These are phyloP conservation scores for Hordeum marinum DNA, from an alignment of 176 grass and related monocot genomes.

Conservation along the genomic window DNA sequence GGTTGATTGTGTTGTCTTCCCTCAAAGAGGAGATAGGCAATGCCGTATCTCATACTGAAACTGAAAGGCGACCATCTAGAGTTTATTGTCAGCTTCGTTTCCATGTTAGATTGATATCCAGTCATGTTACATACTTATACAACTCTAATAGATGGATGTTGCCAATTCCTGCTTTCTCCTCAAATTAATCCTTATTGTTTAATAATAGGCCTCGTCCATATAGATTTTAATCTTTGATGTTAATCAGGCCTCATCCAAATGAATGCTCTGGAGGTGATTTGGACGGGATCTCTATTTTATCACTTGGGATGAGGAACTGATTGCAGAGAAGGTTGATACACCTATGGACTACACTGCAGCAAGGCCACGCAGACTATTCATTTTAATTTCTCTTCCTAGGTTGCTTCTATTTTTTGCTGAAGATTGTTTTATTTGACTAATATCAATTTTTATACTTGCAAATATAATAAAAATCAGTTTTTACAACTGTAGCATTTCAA, in stretches of 20 bases:
- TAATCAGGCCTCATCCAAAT: slow-evolving; percentile 80
- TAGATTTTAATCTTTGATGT: slow-evolving; percentile 4
- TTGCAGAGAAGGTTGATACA: slow-evolving; percentile 56
- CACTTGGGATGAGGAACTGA: no score
- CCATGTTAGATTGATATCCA: slow-evolving; percentile 12
- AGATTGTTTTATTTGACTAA: neutral
- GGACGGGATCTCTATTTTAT: slow-evolving; percentile 75
- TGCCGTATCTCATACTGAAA: slow-evolving; percentile 7
- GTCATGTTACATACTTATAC: slow-evolving; percentile 16
- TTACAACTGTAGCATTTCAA: neutral
- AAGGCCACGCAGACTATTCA: slow-evolving; percentile 39
- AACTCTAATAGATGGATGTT: neutral
- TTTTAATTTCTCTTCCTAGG: neutral
- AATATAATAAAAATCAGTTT: neutral
- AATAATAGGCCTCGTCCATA: neutral
- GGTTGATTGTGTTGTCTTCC: slow-evolving; percentile 84
- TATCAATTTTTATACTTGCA: neutral
- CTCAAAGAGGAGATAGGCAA: slow-evolving; percentile 41
- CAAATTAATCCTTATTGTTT: neutral
- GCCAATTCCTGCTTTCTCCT: neutral
- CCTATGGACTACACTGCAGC: slow-evolving; percentile 84
- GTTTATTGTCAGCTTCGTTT: slow-evolving; percentile 5
- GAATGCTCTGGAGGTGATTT: slow-evolving; percentile 97
- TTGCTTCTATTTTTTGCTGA: neutral
- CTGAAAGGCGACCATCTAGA: slow-evolving; percentile 6